Evolutionary conservation across 371 early-diverging fungal genomes (phyloP).

Genomic region (Apophysomyces ossiformis): DNA sequence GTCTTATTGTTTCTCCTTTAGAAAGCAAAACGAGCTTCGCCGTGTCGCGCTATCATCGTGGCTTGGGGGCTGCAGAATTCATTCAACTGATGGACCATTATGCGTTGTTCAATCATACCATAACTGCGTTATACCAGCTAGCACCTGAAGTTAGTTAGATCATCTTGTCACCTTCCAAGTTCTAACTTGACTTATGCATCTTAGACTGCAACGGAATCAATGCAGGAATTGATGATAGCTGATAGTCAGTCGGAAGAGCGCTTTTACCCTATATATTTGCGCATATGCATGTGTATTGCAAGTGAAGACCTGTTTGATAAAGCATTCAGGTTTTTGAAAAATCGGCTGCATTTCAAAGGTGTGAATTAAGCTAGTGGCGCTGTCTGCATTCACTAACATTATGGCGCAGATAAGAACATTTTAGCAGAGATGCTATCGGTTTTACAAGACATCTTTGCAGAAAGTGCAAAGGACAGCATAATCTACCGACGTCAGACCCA

Average conservation of each 20-base stretch:
- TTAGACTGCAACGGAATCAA: not conserved
- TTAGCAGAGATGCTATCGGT: not conserved
- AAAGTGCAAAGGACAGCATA: not conserved
- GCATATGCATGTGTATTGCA: not conserved
- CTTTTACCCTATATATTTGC: not conserved
- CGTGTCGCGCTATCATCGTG: conserved; percentile 28
- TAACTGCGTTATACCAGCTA: conserved; percentile 14
- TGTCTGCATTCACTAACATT: not conserved
- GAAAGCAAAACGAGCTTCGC: conserved; percentile 24
- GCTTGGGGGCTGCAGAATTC: conserved; percentile 19
- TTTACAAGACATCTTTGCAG: not conserved
- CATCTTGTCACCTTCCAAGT: not conserved
- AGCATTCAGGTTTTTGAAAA: not conserved
- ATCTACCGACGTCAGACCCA: not conserved
- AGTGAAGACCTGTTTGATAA: not conserved
- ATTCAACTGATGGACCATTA: conserved; percentile 9
- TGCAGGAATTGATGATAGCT: not conserved
- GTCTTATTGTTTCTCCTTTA: not conserved
- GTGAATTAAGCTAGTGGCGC: not conserved
- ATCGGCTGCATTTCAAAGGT: not conserved
- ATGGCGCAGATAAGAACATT: not conserved
- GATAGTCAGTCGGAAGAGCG: not conserved
- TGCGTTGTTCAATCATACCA: conserved; percentile 10
- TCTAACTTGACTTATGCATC: not conserved
- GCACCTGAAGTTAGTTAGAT: conserved; percentile 12